A percentile compares a stretch with the other conserved stretches of the same genome.
These are phyloP conservation scores for Litsea cubeba DNA, from an alignment of 164 flowering plant species.

Conservation along the genomic window DNA sequence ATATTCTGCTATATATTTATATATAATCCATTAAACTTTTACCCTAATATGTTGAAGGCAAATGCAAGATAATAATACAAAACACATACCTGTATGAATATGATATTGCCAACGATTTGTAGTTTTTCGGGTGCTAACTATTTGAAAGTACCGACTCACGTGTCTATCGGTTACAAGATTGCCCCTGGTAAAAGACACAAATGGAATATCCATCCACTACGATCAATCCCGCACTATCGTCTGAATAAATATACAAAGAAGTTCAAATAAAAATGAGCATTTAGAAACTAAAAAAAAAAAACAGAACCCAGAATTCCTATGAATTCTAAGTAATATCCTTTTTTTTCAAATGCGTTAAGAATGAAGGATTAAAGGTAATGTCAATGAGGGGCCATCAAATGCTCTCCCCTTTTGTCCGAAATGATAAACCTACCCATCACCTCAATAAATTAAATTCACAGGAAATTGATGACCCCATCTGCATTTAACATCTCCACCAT, in stretches of 20 bases:
- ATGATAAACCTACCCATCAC: too few species aligned
- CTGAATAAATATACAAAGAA: neutral
- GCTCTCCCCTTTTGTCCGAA: too few species aligned
- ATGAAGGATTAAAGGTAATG: too few species aligned
- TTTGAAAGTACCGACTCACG: constrained; percentile 12
- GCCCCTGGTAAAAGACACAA: constrained; percentile 26
- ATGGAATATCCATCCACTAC: constrained; percentile 34
- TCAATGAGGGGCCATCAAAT: too few species aligned
- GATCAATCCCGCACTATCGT: constrained; percentile 11
- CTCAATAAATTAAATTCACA: too few species aligned
- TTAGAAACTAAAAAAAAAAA: neutral
- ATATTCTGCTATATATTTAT: neutral
- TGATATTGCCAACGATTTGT: neutral
- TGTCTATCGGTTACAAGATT: constrained; percentile 10
- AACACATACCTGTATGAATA: constrained; percentile 12
- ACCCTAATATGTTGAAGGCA: neutral
- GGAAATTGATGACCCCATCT: too few species aligned
- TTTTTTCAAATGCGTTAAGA: too few species aligned
- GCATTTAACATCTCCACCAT: too few species aligned
- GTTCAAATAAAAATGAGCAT: neutral
- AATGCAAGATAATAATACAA: neutral
- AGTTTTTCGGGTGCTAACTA: constrained; percentile 8
- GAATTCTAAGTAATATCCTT: too few species aligned
- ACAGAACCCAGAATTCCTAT: neutral
- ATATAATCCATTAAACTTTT: neutral